phyloP scores from a whole-genome alignment of 202 grass and related monocot genomes.

The Tripidium arundinaceum region DNA sequence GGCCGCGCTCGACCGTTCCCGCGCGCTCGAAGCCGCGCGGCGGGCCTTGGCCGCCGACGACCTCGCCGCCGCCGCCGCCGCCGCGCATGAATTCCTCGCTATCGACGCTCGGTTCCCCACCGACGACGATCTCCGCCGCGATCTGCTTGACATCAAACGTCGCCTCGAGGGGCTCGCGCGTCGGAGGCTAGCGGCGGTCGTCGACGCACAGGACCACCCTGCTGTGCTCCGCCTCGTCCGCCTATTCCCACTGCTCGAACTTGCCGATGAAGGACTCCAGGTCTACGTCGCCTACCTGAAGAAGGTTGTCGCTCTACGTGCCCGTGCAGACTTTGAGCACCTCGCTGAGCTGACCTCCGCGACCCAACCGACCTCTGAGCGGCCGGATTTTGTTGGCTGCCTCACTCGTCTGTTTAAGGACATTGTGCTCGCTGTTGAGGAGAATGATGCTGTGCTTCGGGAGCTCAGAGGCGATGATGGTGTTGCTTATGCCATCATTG shows the following conservation, averaged over 20 bases:
- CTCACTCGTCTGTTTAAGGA: constrained; percentile 88
- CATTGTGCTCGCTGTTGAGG: constrained; percentile 80
- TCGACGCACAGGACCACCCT: constrained; percentile 74
- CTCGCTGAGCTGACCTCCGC: constrained; percentile 46
- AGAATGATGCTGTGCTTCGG: constrained; percentile 75
- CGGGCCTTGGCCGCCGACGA: constrained; percentile 66
- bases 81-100: constrained; percentile 56
- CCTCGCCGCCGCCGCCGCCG: constrained; percentile 51
- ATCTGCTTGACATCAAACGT: constrained; percentile 70
- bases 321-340: constrained; percentile 79
- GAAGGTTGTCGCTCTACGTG: constrained; percentile 70
- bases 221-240: constrained; percentile 70
- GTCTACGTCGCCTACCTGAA: constrained; percentile 83
- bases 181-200: constrained; percentile 59
- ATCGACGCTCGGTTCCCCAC: constrained; percentile 69
- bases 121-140: constrained; percentile 73
- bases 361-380: constrained; percentile 26
- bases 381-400: constrained; percentile 72
- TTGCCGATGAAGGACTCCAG: constrained; percentile 79
- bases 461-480: constrained; percentile 79
- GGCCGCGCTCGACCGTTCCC: constrained; percentile 58
- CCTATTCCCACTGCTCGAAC: constrained; percentile 73
- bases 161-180: constrained; percentile 67
- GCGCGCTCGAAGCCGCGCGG: constrained; percentile 64
- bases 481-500: constrained; percentile 76